These are phyloP conservation scores for Breviolum minutum DNA, from an alignment of 73 alveolate genomes.

Conservation along the genomic window DNA sequence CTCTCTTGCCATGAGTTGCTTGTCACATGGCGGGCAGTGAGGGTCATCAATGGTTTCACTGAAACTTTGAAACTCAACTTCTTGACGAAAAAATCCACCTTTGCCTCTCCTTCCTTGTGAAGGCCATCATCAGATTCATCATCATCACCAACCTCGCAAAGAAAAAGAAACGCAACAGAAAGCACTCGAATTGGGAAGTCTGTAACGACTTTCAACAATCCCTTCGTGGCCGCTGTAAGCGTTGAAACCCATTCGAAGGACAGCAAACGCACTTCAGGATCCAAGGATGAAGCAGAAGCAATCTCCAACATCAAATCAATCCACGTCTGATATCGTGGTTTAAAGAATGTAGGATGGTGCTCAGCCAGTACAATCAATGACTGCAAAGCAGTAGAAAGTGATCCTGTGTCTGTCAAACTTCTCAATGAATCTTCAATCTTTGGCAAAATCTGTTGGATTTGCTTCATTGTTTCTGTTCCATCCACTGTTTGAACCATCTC, in stretches of 20 bases:
- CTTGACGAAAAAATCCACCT: conserved; percentile 44
- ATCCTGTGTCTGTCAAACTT: not conserved
- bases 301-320: conserved; percentile 29
- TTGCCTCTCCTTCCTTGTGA: conserved; percentile 38
- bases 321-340: conserved; percentile 12
- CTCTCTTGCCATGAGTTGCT: conserved; percentile 13
- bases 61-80: conserved; percentile 4
- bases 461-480: not conserved
- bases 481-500: not conserved
- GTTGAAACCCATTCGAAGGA: conserved; percentile 38
- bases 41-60: not conserved
- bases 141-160: not conserved
- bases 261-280: not conserved
- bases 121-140: conserved; percentile 10
- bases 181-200: not conserved
- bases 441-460: not conserved
- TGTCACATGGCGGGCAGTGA: not conserved
- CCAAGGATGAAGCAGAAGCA: not conserved
- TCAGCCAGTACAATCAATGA: conserved; percentile 17
- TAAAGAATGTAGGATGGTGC: not conserved
- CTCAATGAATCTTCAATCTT: not conserved
- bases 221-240: not conserved
- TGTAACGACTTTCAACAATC: conserved; percentile 5
- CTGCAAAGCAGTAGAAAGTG: conserved; percentile 10
- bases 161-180: conserved; percentile 4